These are phyloP conservation scores for Pichia exigua DNA, from an alignment of 805 yeast species.

Conservation along the genomic window DNA sequence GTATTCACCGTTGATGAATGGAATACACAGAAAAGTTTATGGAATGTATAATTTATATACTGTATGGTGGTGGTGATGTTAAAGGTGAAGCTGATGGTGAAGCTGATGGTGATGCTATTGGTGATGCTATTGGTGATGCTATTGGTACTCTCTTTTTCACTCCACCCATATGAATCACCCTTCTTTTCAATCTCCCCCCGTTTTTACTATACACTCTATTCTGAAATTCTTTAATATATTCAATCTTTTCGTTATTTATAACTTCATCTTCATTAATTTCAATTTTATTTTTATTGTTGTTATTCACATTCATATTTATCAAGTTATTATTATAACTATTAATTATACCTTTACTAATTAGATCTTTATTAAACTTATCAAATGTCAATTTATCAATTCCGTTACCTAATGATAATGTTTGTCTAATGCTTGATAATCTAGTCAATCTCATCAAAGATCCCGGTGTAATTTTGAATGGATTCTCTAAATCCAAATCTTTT, in stretches of 20 bases:
- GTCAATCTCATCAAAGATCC: slow-evolving; percentile 62
- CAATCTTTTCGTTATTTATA: neutral
- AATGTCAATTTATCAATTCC: slow-evolving; percentile 21
- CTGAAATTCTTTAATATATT: slow-evolving; percentile 37
- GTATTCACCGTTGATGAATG: slow-evolving; percentile 87
- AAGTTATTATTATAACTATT: slow-evolving; percentile 20
- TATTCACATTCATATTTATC: slow-evolving; percentile 17
- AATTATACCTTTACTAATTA: slow-evolving; percentile 27
- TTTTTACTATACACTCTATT: slow-evolving; percentile 33
- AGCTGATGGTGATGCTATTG: neutral
- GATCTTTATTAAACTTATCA: slow-evolving; percentile 27
- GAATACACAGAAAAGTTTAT: slow-evolving; percentile 36
- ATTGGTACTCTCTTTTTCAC: neutral
- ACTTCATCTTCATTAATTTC: slow-evolving; percentile 20
- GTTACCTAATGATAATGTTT: slow-evolving; percentile 63
- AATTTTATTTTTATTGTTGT: slow-evolving; percentile 23
- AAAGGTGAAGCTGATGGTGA: no score
- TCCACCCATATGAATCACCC: neutral
- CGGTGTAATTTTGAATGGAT: slow-evolving; percentile 51
- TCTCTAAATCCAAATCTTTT: slow-evolving; percentile 45
- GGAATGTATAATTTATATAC: neutral
- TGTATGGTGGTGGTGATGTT: neutral
- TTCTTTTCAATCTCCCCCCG: neutral
- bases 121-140: no score
- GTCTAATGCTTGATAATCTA: slow-evolving; percentile 64